phyloP scores from a whole-genome alignment of 1,284 basidiomycete species.

The Leccinum solheimii region DNA sequence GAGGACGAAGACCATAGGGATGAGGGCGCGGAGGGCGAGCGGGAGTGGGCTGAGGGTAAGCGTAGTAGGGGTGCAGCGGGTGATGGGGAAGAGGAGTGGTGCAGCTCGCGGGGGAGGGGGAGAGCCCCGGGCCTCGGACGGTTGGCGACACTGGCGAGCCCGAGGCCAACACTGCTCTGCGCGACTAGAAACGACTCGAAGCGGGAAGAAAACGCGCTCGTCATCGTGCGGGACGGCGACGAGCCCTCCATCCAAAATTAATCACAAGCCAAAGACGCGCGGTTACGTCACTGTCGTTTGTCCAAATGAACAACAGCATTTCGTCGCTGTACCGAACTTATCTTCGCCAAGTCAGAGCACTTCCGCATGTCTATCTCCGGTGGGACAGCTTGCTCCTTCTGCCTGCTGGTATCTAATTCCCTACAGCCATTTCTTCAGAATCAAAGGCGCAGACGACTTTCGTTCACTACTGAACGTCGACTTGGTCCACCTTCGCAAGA shows the following conservation, averaged over 20 bases:
- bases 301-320: slow-evolving; percentile 14
- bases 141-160: neutral
- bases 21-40: slow-evolving; percentile 21
- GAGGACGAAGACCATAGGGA: slow-evolving; percentile 22
- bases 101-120: slow-evolving; percentile 20
- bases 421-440: slow-evolving; percentile 61
- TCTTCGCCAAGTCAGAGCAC: slow-evolving; percentile 33
- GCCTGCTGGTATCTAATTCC: slow-evolving; percentile 6
- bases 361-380: slow-evolving; percentile 34
- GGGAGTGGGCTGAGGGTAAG: slow-evolving; percentile 24
- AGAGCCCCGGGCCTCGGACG: slow-evolving; percentile 8
- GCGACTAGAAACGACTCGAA: slow-evolving; percentile 8
- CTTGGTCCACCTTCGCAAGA: slow-evolving; percentile 32
- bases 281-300: neutral
- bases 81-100: slow-evolving; percentile 12
- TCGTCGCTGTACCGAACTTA: slow-evolving; percentile 31
- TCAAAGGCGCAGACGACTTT: slow-evolving; percentile 62
- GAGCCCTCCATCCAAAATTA: slow-evolving; percentile 14
- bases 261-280: slow-evolving; percentile 1
- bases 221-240: slow-evolving; percentile 10
- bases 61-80: slow-evolving; percentile 24
- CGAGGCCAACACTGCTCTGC: slow-evolving; percentile 3
- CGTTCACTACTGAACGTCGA: slow-evolving; percentile 39
- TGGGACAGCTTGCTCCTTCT: slow-evolving; percentile 1
- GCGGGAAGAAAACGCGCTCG: slow-evolving; percentile 1